Evolutionary conservation across 2,329 filamentous ascomycete species (phyloP).

Genomic region (Claviceps sp.): DNA sequence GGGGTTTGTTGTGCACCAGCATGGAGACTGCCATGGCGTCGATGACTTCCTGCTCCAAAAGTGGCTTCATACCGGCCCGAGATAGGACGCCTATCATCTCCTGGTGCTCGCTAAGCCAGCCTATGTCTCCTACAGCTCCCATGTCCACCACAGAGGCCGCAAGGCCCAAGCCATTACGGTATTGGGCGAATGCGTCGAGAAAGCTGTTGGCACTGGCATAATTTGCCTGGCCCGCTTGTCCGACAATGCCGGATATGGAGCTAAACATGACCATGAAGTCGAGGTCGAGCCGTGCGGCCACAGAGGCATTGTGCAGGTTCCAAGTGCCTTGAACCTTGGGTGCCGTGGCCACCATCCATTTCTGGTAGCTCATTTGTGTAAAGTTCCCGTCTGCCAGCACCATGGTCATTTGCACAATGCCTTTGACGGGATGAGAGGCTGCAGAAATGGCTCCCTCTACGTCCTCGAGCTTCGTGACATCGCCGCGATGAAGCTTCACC

Average conservation of each 20-base stretch:
- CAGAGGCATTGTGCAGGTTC: conserved; percentile 19
- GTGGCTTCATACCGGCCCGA: not conserved
- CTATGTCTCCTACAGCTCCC: conserved; percentile 1
- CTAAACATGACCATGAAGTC: conserved; percentile 26
- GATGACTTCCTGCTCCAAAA: not conserved
- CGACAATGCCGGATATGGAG: conserved; percentile 22
- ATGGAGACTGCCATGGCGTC: not conserved
- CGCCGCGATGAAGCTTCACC: conserved; percentile 10
- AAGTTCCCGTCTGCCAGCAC: conserved; percentile 14
- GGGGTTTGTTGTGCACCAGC: not conserved
- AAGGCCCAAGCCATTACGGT: conserved; percentile 5
- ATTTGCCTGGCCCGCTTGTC: conserved; percentile 24
- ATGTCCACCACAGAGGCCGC: not conserved
- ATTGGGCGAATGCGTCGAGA: conserved; percentile 22
- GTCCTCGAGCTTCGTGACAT: conserved; percentile 3
- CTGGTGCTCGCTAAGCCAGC: not conserved
- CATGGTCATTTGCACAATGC: conserved; percentile 24
- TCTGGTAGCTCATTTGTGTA: conserved; percentile 19
- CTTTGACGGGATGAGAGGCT: conserved; percentile 14
- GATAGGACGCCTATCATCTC: not conserved
- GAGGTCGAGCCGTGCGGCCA: conserved; percentile 6
- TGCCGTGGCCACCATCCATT: conserved; percentile 14
- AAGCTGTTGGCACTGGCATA: conserved; percentile 29
- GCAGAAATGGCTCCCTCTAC: conserved; percentile 1
- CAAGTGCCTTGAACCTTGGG: conserved; percentile 23